A percentile compares a stretch with the other conserved stretches of the same genome.
Evolutionary conservation across 2,329 filamentous ascomycete species (phyloP).

Genomic region (Hymenoscyphus scutula): DNA sequence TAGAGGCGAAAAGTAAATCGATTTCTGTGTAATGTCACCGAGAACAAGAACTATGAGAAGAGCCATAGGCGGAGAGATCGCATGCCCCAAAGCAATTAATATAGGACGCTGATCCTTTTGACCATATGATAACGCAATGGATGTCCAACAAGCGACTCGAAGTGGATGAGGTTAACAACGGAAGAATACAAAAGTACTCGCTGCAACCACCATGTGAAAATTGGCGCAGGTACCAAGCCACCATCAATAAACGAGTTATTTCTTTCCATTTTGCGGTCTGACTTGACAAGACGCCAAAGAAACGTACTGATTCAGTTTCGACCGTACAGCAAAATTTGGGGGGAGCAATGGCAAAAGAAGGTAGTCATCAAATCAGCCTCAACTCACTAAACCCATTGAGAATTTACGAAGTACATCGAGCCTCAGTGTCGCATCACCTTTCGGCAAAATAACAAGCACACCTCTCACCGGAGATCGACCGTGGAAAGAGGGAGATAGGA

Average conservation of each 20-base stretch:
- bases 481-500: constrained; percentile 7
- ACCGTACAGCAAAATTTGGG: too few species aligned
- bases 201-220: background rate
- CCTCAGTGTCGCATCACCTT: constrained; percentile 11
- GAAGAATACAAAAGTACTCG: background rate
- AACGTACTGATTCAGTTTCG: too few species aligned
- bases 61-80: background rate
- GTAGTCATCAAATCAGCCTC: background rate
- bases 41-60: too few species aligned
- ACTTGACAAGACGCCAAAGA: background rate
- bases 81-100: background rate
- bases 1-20: too few species aligned
- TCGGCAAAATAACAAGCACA: constrained; percentile 5
- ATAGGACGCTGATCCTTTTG: background rate
- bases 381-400: constrained; percentile 3
- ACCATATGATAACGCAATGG: background rate
- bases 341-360: too few species aligned
- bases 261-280: too few species aligned
- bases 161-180: background rate
- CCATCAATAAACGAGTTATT: too few species aligned
- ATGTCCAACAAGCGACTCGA: background rate
- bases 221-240: too few species aligned
- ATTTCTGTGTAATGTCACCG: too few species aligned
- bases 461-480: background rate
- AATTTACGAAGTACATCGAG: constrained; percentile 10